phyloP scores from a whole-genome alignment of 331 rosid species.

The Rhamnella rubrinervis region DNA sequence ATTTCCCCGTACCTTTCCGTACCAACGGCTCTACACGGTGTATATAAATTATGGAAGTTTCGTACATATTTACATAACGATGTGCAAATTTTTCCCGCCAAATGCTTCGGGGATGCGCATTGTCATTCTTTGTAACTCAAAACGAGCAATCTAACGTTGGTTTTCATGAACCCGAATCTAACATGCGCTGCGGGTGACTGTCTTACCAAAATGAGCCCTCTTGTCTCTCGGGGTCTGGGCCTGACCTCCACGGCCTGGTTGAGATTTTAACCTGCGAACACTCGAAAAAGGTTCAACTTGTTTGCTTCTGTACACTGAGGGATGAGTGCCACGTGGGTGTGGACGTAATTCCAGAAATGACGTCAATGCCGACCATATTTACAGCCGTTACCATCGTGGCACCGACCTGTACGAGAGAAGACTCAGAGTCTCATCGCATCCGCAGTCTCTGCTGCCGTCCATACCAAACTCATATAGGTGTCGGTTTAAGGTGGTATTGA shows the following conservation, averaged over 20 bases:
- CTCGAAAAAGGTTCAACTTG: conserved; percentile 16
- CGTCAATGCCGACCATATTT: not conserved
- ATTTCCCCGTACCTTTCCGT: too few relatives aligned
- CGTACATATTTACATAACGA: not conserved
- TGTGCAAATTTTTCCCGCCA: conserved; percentile 15
- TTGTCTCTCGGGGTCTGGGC: too few relatives aligned
- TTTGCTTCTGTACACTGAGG: conserved; percentile 3
- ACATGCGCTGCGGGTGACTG: not conserved
- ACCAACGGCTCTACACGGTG: too few relatives aligned
- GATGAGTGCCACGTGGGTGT: not conserved
- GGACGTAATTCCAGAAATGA: not conserved
- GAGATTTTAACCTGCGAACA: too few relatives aligned
- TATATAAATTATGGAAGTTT: not conserved
- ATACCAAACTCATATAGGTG: not conserved
- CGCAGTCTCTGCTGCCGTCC: not conserved
- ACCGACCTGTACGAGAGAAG: conserved; percentile 5
- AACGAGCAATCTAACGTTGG: too few relatives aligned
- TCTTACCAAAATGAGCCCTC: too few relatives aligned
- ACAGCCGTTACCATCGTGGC: not conserved
- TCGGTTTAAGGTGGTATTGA: not conserved
- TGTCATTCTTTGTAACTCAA: conserved; percentile 1
- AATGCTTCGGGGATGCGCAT: conserved; percentile 1
- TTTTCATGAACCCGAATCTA: not conserved
- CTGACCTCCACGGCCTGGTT: too few relatives aligned
- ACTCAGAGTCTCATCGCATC: not conserved